Evolutionary conservation across 2,329 filamentous ascomycete genomes (phyloP).

Genomic region (Berkeleyomyces rouxiae): DNA sequence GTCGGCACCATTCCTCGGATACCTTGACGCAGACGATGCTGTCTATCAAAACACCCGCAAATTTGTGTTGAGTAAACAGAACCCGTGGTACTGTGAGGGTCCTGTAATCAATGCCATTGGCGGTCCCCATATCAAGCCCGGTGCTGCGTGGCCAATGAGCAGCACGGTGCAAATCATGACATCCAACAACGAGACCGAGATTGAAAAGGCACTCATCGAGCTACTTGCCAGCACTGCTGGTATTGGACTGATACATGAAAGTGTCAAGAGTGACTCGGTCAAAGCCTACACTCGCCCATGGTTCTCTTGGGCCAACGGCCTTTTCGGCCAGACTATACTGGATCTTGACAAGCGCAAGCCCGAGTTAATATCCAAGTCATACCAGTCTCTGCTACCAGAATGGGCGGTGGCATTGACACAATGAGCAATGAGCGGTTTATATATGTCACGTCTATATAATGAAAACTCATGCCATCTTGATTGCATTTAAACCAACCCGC

Average conservation of each 20-base stretch:
- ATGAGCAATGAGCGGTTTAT: background rate
- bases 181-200: constrained; percentile 23
- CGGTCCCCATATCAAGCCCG: constrained; percentile 46
- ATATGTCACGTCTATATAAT: background rate
- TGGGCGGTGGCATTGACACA: background rate
- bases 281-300: constrained; percentile 23
- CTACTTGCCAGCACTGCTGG: constrained; percentile 26
- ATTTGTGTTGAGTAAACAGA: constrained; percentile 59
- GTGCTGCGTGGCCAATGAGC: constrained; percentile 40
- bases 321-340: constrained; percentile 71
- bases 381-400: constrained; percentile 21
- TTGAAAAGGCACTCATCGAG: constrained; percentile 22
- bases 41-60: constrained; percentile 65
- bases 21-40: constrained; percentile 37
- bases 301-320: constrained; percentile 76
- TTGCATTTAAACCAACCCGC: background rate
- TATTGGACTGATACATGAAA: constrained; percentile 32
- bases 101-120: constrained; percentile 56
- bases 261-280: constrained; percentile 22
- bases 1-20: constrained; percentile 47
- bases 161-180: constrained; percentile 37
- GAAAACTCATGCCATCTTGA: background rate
- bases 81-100: constrained; percentile 62
- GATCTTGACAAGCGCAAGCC: constrained; percentile 61
- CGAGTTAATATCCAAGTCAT: constrained; percentile 37